These are phyloP conservation scores for Nephelium lappaceum DNA, from an alignment of 345 rosid species.

Conservation along the genomic window DNA sequence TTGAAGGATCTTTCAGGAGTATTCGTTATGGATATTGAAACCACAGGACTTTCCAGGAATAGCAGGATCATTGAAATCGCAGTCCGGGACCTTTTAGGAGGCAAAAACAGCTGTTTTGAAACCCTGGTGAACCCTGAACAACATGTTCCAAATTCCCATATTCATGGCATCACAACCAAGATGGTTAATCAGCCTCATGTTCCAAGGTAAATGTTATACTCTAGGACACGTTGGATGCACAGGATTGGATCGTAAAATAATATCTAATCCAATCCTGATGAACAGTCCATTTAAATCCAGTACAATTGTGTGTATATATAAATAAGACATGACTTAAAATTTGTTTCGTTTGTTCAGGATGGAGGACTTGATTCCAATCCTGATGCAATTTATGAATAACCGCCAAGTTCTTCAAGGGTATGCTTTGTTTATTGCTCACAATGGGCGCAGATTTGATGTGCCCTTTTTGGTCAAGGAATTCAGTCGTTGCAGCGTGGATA, in stretches of 20 bases:
- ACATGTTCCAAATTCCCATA: constrained; percentile 24
- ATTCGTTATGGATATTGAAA: constrained; percentile 24
- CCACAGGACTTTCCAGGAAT: constrained; percentile 20
- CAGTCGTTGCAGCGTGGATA: constrained; percentile 15
- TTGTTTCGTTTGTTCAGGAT: constrained; percentile 6
- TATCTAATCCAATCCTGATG: not conserved
- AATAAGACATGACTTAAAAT: too few relatives aligned
- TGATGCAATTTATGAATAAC: constrained; percentile 7
- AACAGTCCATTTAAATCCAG: not conserved
- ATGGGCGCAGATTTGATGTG: constrained; percentile 25
- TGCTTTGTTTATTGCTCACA: constrained; percentile 29
- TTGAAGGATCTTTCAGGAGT: not conserved
- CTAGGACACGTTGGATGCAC: not conserved
- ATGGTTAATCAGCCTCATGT: constrained; percentile 21
- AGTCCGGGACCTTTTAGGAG: constrained; percentile 26
- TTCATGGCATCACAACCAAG: constrained; percentile 26
- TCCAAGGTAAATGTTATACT: constrained; percentile 17
- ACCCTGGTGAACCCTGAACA: constrained; percentile 29
- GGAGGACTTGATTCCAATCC: constrained; percentile 22
- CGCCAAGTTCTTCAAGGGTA: constrained; percentile 1
- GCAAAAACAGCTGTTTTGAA: constrained; percentile 24
- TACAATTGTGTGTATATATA: not conserved
- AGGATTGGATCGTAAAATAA: not conserved
- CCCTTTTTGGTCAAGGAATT: constrained; percentile 28
- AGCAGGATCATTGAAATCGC: constrained; percentile 27